Base-by-base conservation (phyloP, 345 rosid genomes). In the Sonneratia alba region DNA sequence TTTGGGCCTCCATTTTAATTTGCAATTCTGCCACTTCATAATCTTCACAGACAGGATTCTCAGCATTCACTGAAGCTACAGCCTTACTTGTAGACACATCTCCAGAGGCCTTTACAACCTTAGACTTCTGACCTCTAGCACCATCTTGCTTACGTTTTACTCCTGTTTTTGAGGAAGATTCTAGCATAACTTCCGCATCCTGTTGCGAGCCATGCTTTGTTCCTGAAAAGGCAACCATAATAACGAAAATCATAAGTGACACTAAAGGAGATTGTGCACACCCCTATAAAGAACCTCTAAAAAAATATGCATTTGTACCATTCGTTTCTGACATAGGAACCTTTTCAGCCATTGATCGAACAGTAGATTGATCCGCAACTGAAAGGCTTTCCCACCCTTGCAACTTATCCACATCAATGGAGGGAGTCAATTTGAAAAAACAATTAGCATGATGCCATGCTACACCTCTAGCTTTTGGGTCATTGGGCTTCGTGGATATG, bases 391-490 rank as follows among this genome's bases (percentile, higher is more conserved):
- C 85, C 93, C 97, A 95, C 72, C 97, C 99, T 59, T 88, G 69
- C 81, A 92, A 75, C 76, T 86, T 92, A 68, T 87, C 87, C 78
- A 84, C 79, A 74, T 83, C 77, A 68, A 83, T 74, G 72, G 91
- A 85, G 27, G 92, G 82, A 71, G 80, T 71, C 79, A 75, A 78
- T 13, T 84, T 84, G 73, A 87, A 72, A 79, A 88, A 87, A 79
- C 99, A 95, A 67, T 79, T 85, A 27, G 90, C 96, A 77, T 92
- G 98, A 74, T 95, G 86, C 99, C 99, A 95, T 36, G 85, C 80
- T 76, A 90, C 57, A 72, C 89, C 92, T 84, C 70, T 95, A 66
- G 83, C 73, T 75, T 86, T 86, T 75, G 84, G 87, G 63, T 90
- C 95, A 66, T 83, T 84, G 75, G 93, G 83, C 80, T 90, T 94